Conservation (phyloP, 768 basidiomycete genomes). For the Russula ochroleuca region DNA sequence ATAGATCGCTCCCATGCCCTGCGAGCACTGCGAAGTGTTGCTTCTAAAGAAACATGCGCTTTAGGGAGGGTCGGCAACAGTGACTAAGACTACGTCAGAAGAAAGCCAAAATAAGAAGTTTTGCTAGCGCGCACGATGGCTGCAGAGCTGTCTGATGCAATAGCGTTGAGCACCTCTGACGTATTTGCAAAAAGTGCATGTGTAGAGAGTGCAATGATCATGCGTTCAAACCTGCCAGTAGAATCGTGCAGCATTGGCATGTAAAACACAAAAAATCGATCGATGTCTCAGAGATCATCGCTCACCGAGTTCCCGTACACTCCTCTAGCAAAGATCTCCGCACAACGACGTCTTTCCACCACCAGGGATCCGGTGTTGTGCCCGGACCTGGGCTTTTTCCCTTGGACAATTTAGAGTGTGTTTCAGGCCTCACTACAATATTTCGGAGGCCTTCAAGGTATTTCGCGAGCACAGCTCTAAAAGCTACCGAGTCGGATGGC, state of each 20-base stretch:
- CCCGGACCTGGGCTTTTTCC: constrained; percentile 18
- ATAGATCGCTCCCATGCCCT: constrained; percentile 40
- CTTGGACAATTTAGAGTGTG: constrained; percentile 26
- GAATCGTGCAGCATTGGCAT: constrained; percentile 14
- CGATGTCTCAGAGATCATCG: constrained; percentile 3
- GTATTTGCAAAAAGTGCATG: constrained; percentile 43
- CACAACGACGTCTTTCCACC: constrained; percentile 57
- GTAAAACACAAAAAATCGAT: constrained; percentile 12
- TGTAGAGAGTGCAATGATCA: constrained; percentile 50
- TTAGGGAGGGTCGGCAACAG: constrained; percentile 36
- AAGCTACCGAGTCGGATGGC: constrained; percentile 50
- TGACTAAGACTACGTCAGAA: constrained; percentile 25
- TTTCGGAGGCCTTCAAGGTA: constrained; percentile 48
- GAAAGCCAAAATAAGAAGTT: constrained; percentile 5
- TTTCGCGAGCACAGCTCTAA: constrained; percentile 48
- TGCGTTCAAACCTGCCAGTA: constrained; percentile 45
- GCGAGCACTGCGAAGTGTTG: constrained; percentile 34
- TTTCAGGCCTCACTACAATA: constrained; percentile 36
- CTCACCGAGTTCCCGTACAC: constrained; percentile 48
- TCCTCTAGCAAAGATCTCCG: constrained; percentile 54
- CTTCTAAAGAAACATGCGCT: constrained; percentile 36
- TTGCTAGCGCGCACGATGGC: constrained; percentile 9
- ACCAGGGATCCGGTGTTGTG: constrained; percentile 35
- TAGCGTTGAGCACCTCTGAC: constrained; percentile 17
- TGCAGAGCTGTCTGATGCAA: constrained; percentile 17